Conservation (phyloP, 495 filamentous ascomycete genomes). For the Clavariopsis aquatica region DNA sequence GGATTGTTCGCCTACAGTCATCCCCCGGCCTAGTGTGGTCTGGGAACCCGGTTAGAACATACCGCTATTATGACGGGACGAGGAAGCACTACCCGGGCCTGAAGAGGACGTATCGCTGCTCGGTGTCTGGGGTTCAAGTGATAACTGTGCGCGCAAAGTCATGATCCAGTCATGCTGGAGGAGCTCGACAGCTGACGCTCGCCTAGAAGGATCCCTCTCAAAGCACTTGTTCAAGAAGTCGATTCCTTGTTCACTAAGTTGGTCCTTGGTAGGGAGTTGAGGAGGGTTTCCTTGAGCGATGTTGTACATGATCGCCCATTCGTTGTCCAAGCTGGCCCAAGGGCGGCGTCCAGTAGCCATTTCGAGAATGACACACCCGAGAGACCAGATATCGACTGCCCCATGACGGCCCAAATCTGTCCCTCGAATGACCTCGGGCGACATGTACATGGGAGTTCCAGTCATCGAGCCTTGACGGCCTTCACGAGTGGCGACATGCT, state of each 20-base stretch:
- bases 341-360: slow-evolving; percentile 95
- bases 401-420: slow-evolving; percentile 71
- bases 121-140: slow-evolving; percentile 53
- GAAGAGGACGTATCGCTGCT: slow-evolving; percentile 27
- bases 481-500: slow-evolving; percentile 56
- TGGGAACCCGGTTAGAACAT: slow-evolving; percentile 8
- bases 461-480: slow-evolving; percentile 78
- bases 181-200: slow-evolving; percentile 82
- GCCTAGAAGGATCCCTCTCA: slow-evolving; percentile 74
- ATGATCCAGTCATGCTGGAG: slow-evolving; percentile 97
- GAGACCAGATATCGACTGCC: slow-evolving; percentile 95
- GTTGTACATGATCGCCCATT: slow-evolving; percentile 99
- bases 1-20: slow-evolving; percentile 6
- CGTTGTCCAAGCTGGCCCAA: slow-evolving; percentile 97
- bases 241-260: slow-evolving; percentile 79
- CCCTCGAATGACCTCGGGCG: slow-evolving; percentile 95
- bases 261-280: slow-evolving; percentile 75
- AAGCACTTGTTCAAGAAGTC: slow-evolving; percentile 90
- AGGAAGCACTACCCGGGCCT: slow-evolving; percentile 29
- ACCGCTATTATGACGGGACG: slow-evolving; percentile 31
- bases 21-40: neutral
- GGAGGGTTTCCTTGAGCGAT: slow-evolving; percentile 95
- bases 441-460: slow-evolving; percentile 99
- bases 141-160: slow-evolving; percentile 61
- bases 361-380: slow-evolving; percentile 95